Conservation (phyloP, 2,329 filamentous ascomycete species). For the Talaromyces sp. region DNA sequence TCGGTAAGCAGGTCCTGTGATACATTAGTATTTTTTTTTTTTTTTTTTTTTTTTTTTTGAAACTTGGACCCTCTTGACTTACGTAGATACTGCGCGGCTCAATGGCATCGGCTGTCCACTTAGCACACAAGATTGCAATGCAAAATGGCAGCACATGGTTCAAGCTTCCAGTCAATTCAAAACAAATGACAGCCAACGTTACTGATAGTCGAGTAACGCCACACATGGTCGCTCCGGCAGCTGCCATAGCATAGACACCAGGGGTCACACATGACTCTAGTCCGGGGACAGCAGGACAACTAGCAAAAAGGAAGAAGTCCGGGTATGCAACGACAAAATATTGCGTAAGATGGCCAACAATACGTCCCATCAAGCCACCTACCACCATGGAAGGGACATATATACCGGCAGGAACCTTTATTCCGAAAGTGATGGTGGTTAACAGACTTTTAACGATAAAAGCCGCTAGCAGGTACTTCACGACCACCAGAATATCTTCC, state of each 20-base stretch:
- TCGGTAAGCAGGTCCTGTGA: constrained; percentile 79
- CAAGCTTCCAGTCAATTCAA: constrained; percentile 90
- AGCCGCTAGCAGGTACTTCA: constrained; percentile 68
- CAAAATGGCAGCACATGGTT: constrained; percentile 96
- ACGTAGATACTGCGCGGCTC: constrained; percentile 93
- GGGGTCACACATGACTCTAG: constrained; percentile 86
- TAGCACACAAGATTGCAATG: constrained; percentile 85
- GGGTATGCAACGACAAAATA: constrained; percentile 74
- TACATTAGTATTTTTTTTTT: background rate
- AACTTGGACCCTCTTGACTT: constrained; percentile 31
- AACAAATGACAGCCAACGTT: constrained; percentile 89
- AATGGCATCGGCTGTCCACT: constrained; percentile 95
- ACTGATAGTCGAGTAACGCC: constrained; percentile 92
- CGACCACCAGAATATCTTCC: constrained; percentile 74
- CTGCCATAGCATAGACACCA: constrained; percentile 93
- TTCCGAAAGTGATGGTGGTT: constrained; percentile 88
- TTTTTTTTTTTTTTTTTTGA: too few species aligned
- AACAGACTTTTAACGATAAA: constrained; percentile 87
- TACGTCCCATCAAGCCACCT: constrained; percentile 83
- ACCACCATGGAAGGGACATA: constrained; percentile 99
- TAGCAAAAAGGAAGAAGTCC: constrained; percentile 67
- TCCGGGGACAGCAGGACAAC: constrained; percentile 64
- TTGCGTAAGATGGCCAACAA: constrained; percentile 82
- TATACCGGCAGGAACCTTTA: constrained; percentile 94
- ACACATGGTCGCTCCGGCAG: constrained; percentile 95